Conservation (phyloP, 2,329 filamentous ascomycete genomes). For the Fusarium drepaniforme region DNA sequence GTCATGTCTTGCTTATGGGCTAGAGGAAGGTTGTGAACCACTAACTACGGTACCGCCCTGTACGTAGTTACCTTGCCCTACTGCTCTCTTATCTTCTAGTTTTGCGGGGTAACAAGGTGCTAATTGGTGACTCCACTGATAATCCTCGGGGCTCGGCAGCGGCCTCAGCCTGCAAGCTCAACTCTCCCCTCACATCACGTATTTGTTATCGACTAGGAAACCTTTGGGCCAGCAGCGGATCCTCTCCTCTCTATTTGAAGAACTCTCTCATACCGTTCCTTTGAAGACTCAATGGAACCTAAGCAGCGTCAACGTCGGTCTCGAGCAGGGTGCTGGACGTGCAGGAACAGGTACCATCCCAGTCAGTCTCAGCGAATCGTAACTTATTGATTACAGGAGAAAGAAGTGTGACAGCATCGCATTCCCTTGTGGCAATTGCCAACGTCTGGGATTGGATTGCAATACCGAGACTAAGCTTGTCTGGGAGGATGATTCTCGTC, state of each 20-base stretch:
- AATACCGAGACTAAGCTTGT: conserved; percentile 22
- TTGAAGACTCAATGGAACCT: background rate
- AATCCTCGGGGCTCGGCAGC: background rate
- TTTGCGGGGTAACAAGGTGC: background rate
- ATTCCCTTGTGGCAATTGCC: conserved; percentile 24
- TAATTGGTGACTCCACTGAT: background rate
- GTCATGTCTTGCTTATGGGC: background rate
- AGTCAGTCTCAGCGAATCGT: background rate
- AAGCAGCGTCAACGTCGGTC: background rate
- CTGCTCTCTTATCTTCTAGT: background rate
- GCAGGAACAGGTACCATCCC: conserved; percentile 3
- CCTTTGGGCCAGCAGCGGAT: background rate
- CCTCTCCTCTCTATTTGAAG: background rate
- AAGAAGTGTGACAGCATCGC: conserved; percentile 23
- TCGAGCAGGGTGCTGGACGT: conserved; percentile 19
- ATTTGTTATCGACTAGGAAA: background rate
- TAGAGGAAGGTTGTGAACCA: background rate
- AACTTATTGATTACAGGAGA: background rate
- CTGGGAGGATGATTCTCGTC: conserved; percentile 33
- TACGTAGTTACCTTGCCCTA: background rate
- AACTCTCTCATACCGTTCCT: background rate
- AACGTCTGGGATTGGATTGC: conserved; percentile 16
- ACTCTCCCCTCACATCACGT: background rate
- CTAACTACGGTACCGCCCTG: too few species aligned
- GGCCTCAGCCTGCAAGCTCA: background rate